Evolutionary conservation across 768 basidiomycete genomes (phyloP), one percentile per base, ranked within the genome.

Genomic region (Pisolithus marmoratus): DNA sequence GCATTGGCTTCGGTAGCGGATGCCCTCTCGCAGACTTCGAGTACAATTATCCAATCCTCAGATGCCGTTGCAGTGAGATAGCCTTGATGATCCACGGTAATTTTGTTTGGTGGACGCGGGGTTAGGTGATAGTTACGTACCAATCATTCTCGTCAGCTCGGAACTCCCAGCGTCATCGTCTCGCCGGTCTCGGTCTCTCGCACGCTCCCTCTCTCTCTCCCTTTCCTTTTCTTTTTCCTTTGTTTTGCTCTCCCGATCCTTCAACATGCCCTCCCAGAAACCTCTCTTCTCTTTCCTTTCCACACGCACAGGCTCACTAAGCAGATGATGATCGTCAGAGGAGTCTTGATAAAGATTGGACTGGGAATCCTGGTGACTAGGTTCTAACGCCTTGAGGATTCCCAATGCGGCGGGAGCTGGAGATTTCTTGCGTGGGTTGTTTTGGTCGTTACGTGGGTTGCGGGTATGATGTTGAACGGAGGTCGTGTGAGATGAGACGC

Each of bases 1-100:
- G 90, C 88, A 49, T 83, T 83, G 8, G 69, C 63, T 51, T 93
- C 89, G 58, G 62, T 86, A 2, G 79, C 67, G 1, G 87, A 88
- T 4, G 89, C 87, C 31, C 88, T 75, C 49, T 95, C 92, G 60
- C 89, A 93, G 15, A 94, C 87, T 49, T 92, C 90, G 46, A 92
- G 74, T 0, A 94, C 86, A 27, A 91, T 76, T 0, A 77, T 67
- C 85, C 88, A 90, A 62, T 92, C 87, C 63, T 92, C 89, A 3
- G 89, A 85, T 1, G 84, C 76, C 0, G 86, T 89, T 0, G 86
- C 87, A 2, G 87, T 85, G 15, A 90, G 72, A 60, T 79, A 89
- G 0, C 85, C 87, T 89, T 43, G 12, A 45, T 5, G 8, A 23
- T 34, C n/a, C 26, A 29, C 12, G 38, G n/a, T 58, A 1, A 38